Evolutionary conservation across 495 filamentous ascomycete genomes (phyloP).

Genomic region (Penicillium verhagenii): DNA sequence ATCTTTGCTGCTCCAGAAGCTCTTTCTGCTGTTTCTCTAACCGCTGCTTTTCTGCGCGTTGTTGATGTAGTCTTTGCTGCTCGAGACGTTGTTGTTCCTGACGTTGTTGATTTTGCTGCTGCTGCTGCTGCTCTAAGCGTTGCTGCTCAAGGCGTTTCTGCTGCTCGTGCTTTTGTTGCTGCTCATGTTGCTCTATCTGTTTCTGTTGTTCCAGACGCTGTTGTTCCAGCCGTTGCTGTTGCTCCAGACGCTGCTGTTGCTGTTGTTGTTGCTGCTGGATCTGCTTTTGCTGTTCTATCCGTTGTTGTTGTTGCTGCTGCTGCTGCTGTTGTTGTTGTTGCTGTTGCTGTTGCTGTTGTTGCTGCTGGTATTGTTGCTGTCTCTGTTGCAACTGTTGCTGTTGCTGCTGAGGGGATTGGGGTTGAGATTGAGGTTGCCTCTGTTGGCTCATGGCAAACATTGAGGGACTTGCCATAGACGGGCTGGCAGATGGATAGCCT

Average conservation of each 20-base stretch:
- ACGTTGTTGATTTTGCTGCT: no score
- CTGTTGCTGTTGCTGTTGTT: slow-evolving; percentile 20
- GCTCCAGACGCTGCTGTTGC: slow-evolving; percentile 19
- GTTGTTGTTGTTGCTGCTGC: slow-evolving; percentile 19
- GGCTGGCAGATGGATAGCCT: slow-evolving; percentile 24
- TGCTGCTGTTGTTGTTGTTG: slow-evolving; percentile 25
- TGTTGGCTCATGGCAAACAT: slow-evolving; percentile 32
- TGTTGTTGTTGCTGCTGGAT: slow-evolving; percentile 16
- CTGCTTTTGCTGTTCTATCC: slow-evolving; percentile 15
- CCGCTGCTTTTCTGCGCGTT: slow-evolving; percentile 13
- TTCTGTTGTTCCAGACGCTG: slow-evolving; percentile 13
- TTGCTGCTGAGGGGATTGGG: slow-evolving; percentile 33
- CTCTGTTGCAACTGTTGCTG: slow-evolving; percentile 30
- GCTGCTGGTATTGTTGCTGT: slow-evolving; percentile 29
- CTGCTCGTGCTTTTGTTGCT: slow-evolving; percentile 9
- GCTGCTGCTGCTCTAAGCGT: slow-evolving; percentile 15
- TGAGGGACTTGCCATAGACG: slow-evolving; percentile 28
- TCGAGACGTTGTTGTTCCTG: slow-evolving; percentile 15
- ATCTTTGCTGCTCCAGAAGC: slow-evolving; percentile 7
- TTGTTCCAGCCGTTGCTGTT: slow-evolving; percentile 14
- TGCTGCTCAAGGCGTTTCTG: slow-evolving; percentile 16
- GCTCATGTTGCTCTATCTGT: slow-evolving; percentile 4
- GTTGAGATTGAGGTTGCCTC: slow-evolving; percentile 29
- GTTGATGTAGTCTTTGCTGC: slow-evolving; percentile 11
- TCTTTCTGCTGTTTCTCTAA: slow-evolving; percentile 13